Evolutionary conservation across 1,284 basidiomycete species (phyloP).

Genomic region (Clitocybe nebularis): DNA sequence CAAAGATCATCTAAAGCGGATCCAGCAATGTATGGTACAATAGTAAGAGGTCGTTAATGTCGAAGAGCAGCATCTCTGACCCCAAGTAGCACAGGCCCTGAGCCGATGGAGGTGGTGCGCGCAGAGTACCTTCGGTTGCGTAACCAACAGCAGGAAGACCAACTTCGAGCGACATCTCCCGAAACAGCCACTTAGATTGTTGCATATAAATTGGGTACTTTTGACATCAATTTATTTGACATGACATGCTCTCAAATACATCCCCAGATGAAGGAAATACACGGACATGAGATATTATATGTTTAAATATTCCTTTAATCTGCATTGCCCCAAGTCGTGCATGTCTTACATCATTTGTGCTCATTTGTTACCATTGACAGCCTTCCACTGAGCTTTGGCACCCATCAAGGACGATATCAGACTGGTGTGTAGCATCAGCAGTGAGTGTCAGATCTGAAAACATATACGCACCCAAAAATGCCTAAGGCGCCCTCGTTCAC

Average conservation of each 20-base stretch:
- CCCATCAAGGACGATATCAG: conserved; percentile 59
- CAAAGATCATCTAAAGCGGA: conserved; percentile 58
- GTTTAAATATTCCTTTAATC: no score
- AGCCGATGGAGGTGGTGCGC: conserved; percentile 68
- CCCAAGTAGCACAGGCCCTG: conserved; percentile 57
- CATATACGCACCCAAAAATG: conserved; percentile 64
- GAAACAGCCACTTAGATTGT: background rate
- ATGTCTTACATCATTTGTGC: no score
- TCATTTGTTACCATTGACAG: no score
- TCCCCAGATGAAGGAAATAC: no score
- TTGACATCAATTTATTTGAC: no score
- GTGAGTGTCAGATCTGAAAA: background rate
- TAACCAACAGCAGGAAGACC: conserved; percentile 33
- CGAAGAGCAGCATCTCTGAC: conserved; percentile 1
- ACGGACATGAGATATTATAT: no score
- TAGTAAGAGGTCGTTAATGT: conserved; percentile 36
- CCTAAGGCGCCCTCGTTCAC: conserved; percentile 88
- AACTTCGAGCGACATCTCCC: conserved; percentile 14
- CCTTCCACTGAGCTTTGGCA: conserved; percentile 51
- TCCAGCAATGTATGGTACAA: conserved; percentile 80
- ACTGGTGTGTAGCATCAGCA: conserved; percentile 28
- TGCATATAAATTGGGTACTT: background rate
- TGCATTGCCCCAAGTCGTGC: no score
- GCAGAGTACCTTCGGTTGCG: conserved; percentile 71
- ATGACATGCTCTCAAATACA: no score